phyloP scores from a whole-genome alignment of 805 yeast species.

The Diddensiella transvaalensis region DNA sequence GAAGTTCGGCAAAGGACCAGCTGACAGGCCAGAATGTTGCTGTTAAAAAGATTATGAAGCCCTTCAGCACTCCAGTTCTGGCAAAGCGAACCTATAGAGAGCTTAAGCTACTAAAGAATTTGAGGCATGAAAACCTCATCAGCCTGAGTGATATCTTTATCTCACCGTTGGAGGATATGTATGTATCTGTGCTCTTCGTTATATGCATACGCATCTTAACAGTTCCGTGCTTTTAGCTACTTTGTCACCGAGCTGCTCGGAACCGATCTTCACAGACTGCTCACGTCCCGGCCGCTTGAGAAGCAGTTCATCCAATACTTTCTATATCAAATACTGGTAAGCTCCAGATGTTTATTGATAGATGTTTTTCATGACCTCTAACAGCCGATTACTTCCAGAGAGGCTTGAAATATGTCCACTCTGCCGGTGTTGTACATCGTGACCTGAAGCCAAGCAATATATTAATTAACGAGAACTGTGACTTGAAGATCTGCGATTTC shows the following conservation, averaged over 20 bases:
- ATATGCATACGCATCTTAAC: constrained; percentile 20
- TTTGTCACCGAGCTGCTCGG: constrained; percentile 97
- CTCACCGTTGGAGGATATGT: constrained; percentile 91
- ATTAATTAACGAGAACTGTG: constrained; percentile 84
- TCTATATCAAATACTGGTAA: constrained; percentile 72
- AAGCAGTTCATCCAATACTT: constrained; percentile 96
- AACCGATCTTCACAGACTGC: constrained; percentile 86
- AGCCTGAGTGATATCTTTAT: constrained; percentile 90
- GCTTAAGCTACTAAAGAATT: constrained; percentile 84
- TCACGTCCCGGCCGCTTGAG: constrained; percentile 91
- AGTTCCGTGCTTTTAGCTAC: constrained; percentile 33
- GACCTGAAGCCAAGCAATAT: constrained; percentile 81
- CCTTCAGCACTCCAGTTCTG: constrained; percentile 88
- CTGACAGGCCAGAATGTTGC: constrained; percentile 92
- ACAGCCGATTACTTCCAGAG: no score
- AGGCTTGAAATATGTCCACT: constrained; percentile 84
- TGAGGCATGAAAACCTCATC: constrained; percentile 91
- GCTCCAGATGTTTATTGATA: neutral
- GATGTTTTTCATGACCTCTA: neutral
- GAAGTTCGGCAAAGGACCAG: constrained; percentile 78
- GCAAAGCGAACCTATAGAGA: constrained; percentile 97
- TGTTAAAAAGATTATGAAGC: constrained; percentile 96
- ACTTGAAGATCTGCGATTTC: constrained; percentile 85
- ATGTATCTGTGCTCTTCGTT: constrained; percentile 9
- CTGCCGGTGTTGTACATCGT: constrained; percentile 88